Base-by-base conservation (phyloP, 768 basidiomycete species). In the Leccinellum albellum region DNA sequence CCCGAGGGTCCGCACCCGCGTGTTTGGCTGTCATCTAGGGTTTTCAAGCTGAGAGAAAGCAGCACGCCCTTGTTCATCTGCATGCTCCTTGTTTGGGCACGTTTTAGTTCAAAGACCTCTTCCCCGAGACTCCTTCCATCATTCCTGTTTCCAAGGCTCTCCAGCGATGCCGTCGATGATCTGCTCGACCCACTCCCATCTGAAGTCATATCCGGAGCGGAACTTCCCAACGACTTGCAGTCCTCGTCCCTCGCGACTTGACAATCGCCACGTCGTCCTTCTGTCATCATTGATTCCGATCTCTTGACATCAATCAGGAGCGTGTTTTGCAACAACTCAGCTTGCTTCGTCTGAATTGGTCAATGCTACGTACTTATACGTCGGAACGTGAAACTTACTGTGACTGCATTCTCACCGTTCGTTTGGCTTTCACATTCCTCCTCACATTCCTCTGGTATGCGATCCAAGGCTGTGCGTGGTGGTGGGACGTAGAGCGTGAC, bases 61-160 rank as follows among this genome's bases (percentile, higher is more conserved):
- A 82, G 61, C 47, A 79, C 70, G 4, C 77, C 80, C 64, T 74
- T 76, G 67, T 80, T 78, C 58, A 81, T 70, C 62, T 80, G 78
- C 64, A 83, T 70, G 58, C 80, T 83, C 64, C 74, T 77, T 48
- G 79, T 76, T 49, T 78, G 80, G 3, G 73, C 81, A 13, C 78
- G 74, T 60, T 73, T 74, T 46, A 81, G 70, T 58, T 82, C 79
- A 59, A 78, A 80, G 2, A 66, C 67, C 51, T 69, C 73, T n/a
- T 72, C 73, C 20, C 62, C 46, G 21, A 61, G 50, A 23, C 70
- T 64, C 35, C 56, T 60, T 37, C 40, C 53, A 8, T 64, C 64
- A 10, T 58, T 42, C 23, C 50, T 56, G 14, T 47, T 53, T 31
- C 60, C 62, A 3, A 60, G 48, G 51, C 70, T 70, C 48, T 65